A percentile compares a stretch with the other conserved stretches of the same genome.
Conservation (phyloP, 2,329 filamentous ascomycete species). For the Microdochium paspali region DNA sequence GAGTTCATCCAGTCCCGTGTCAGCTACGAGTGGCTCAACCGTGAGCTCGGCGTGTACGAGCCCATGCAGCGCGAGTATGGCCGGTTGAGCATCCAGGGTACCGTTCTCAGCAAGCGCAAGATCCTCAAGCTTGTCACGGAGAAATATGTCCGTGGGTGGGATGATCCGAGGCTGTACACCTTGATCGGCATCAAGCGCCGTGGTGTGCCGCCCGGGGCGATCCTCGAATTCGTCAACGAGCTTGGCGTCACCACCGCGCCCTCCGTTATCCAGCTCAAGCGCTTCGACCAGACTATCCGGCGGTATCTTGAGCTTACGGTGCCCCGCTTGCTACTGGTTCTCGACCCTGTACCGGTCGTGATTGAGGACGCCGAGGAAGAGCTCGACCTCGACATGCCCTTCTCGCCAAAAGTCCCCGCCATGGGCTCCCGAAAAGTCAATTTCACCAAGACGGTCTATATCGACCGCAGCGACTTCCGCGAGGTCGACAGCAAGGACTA, state of each 20-base stretch:
- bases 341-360: conserved; percentile 74
- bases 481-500: conserved; percentile 64
- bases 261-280: conserved; percentile 67
- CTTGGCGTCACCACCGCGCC: conserved; percentile 80
- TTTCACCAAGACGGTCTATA: conserved; percentile 74
- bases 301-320: conserved; percentile 83
- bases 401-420: conserved; percentile 69
- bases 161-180: conserved; percentile 85
- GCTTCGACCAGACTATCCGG: conserved; percentile 80
- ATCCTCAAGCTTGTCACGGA: conserved; percentile 71
- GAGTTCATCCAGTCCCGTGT: conserved; percentile 80
- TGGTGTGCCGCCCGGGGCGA: conserved; percentile 79
- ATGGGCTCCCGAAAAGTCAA: conserved; percentile 51
- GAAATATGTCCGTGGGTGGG: conserved; percentile 76
- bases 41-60: conserved; percentile 71
- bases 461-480: conserved; percentile 72
- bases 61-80: conserved; percentile 88
- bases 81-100: conserved; percentile 69
- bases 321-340: conserved; percentile 78
- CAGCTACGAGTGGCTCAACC: conserved; percentile 86
- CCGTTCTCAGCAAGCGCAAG: conserved; percentile 78
- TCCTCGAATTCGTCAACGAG: conserved; percentile 84
- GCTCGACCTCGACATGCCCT: conserved; percentile 62
- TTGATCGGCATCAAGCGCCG: conserved; percentile 74
- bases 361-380: conserved; percentile 66